Base-by-base conservation (phyloP, 2,329 filamentous ascomycete genomes). In the Ceratocystiopsis sp. region DNA sequence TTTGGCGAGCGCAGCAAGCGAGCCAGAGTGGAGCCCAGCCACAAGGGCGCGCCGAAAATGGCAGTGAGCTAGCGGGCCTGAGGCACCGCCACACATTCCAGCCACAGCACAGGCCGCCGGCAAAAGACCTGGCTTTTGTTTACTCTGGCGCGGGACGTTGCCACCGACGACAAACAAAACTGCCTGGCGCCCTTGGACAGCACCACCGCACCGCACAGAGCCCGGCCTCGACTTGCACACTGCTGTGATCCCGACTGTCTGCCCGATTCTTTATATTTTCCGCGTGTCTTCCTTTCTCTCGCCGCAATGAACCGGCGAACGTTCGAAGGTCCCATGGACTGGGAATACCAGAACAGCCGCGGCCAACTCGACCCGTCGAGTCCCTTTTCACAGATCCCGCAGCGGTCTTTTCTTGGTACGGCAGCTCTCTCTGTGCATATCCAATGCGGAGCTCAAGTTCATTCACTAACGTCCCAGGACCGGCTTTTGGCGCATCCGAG, bases 241-340 rank as follows among this genome's bases (percentile, higher is more conserved):
- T 7, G 19, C 19, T 21, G 19, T 21, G 19, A 4, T 21, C 7
- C 4, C 4, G 19, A 21, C 19, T 21, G 19, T 21, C 19, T 21
- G 19, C 17, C 12, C 7, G 16, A 19, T 19, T 38, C 11, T 38
- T 14, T 38, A 8, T 19, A 8, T n/a, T 19, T 7, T 19, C 16
- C 19, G 19, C 19, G 36, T 19, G 17, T 29, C 35, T 29, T 18
- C 37, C 41, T 33, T 32, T 38, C 15, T 29, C 11, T 29, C 38
- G 29, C 9, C 36, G 29, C 38, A 1, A 65, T 53, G 51, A 47
- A 73, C 43, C 64, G 65, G 50, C 64, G 75, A 52, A 73, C 68
- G 2, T 69, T 64, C 49, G 74, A 78, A 58, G 64, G 71, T 48
- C 73, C 64, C 49, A 80, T 80, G 75, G 75, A 79, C 52, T 80